Evolutionary conservation across 495 filamentous ascomycete species (phyloP), one percentile per base, ranked within the genome.

Genomic region (Penicilliopsis zonata): DNA sequence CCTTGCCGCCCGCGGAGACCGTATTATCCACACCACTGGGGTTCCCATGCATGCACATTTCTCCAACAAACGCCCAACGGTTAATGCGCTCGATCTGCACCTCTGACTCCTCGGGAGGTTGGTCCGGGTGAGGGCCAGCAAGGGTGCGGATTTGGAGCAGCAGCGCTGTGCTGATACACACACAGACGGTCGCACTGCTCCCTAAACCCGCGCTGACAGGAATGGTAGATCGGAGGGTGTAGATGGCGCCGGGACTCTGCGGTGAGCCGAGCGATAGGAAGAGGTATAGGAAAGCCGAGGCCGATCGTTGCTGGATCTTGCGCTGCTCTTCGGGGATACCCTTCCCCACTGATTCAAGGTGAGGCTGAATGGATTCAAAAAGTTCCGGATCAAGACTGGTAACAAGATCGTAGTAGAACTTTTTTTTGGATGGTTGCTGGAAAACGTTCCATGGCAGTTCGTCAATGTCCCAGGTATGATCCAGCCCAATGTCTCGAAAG

Each of bases 21-120:
- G 90, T 96, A 54, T 98, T 98, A 61, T 98, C 90, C 31, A 98
- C 83, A 0, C 90, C 90, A 6, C 83, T 92, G 3, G 90, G 88
- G 49, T 94, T 94, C 16, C 87, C 87, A 55, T 98, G 90, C 26
- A 94, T 95, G 46, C 84, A 87, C 70, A 95, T 78, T 59, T 98
- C 90, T 16, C 82, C 85, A 1, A 96, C 90, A 50, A 92, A 95
- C 0, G 90, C 88, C 90, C 90, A 98, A 32, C 80, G 74, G 50
- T 98, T 98, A 47, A 98, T 92, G 34, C 87, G 76, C 59, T 96
- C 85, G 13, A 94, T 65, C 48, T 96, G 87, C 22, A 80, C 50
- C 21, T 79, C 76, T 22, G 80, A 80, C 62, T 95, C 90, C 9
- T 78, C 70, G 2, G 70, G 45, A 9, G 82, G 81, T 53, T 95